phyloP scores from a whole-genome alignment of 1,139 yeast species.

The Lodderomyces metapsilosis region DNA sequence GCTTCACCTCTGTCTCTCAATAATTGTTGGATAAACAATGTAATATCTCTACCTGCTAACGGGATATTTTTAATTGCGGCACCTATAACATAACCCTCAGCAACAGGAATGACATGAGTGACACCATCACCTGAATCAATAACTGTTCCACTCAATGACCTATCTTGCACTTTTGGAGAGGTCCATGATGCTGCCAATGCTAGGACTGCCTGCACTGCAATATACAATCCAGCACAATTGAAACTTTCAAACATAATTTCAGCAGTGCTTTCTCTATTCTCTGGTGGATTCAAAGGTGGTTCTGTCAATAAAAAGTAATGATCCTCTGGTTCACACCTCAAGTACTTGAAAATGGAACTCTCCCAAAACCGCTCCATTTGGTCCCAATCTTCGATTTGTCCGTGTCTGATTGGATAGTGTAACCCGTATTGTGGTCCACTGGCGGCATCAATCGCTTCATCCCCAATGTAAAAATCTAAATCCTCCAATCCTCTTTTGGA shows the following conservation, averaged over 20 bases:
- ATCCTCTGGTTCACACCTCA: constrained; percentile 98
- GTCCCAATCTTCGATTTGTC: constrained; percentile 99
- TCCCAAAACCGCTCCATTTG: constrained; percentile 99
- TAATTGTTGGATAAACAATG: constrained; percentile 86
- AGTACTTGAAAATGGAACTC: constrained; percentile 89
- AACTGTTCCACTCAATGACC: constrained; percentile 96
- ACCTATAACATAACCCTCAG: constrained; percentile 98
- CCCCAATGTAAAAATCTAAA: constrained; percentile 92
- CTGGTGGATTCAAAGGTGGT: constrained; percentile 98
- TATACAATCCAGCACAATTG: constrained; percentile 97
- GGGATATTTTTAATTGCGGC: constrained; percentile 97
- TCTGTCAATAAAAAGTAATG: constrained; percentile 93
- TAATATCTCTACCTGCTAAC: constrained; percentile 97
- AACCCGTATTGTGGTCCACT: constrained; percentile 87
- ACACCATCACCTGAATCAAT: constrained; percentile 98
- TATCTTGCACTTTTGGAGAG: constrained; percentile 88
- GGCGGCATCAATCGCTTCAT: constrained; percentile 88
- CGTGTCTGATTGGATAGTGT: constrained; percentile 92
- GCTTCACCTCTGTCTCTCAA: constrained; percentile 96
- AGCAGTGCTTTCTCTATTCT: constrained; percentile 96
- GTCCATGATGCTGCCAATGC: constrained; percentile 99
- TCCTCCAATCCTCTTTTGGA: constrained; percentile 91
- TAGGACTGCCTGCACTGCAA: constrained; percentile 97
- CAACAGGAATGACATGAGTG: constrained; percentile 98
- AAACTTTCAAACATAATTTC: constrained; percentile 98